phyloP scores from a whole-genome alignment of 305 asterid genomes.

The Rubia peregrina region DNA sequence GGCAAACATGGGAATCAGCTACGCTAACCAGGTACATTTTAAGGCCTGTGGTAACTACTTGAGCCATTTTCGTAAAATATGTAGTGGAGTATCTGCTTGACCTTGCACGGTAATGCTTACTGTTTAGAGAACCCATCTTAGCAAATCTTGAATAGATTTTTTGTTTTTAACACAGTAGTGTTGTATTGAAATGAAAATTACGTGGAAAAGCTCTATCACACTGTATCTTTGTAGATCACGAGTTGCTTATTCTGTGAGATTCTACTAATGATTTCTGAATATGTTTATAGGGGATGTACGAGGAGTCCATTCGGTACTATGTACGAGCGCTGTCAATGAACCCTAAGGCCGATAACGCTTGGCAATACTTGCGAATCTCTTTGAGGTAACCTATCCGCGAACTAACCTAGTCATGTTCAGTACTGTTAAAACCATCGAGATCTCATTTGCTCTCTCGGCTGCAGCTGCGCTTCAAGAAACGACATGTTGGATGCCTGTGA shows the following conservation, averaged over 20 bases:
- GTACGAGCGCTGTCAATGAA: constrained; percentile 94
- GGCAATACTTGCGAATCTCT: constrained; percentile 97
- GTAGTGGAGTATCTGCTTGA: neutral
- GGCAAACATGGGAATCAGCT: constrained; percentile 99
- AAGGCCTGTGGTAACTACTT: neutral
- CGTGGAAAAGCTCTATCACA: neutral
- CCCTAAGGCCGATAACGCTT: constrained; percentile 76
- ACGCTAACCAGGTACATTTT: constrained; percentile 87
- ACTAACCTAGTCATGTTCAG: constrained; percentile 1
- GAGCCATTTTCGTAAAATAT: neutral
- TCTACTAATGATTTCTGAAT: neutral
- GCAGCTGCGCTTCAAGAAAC: constrained; percentile 84
- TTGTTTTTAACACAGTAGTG: neutral
- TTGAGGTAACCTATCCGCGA: constrained; percentile 49
- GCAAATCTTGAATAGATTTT: no score
- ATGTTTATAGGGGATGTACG: constrained; percentile 71
- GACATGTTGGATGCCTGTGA: constrained; percentile 97
- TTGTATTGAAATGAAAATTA: neutral
- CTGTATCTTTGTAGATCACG: neutral
- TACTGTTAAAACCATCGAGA: neutral
- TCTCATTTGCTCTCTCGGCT: constrained; percentile 12
- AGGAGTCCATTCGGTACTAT: constrained; percentile 93
- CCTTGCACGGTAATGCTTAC: neutral
- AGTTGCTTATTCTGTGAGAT: neutral
- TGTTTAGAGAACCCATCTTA: neutral